Evolutionary conservation across 768 basidiomycete species (phyloP), one percentile per base, ranked within the genome.

Genomic region (Collybia mongolica): DNA sequence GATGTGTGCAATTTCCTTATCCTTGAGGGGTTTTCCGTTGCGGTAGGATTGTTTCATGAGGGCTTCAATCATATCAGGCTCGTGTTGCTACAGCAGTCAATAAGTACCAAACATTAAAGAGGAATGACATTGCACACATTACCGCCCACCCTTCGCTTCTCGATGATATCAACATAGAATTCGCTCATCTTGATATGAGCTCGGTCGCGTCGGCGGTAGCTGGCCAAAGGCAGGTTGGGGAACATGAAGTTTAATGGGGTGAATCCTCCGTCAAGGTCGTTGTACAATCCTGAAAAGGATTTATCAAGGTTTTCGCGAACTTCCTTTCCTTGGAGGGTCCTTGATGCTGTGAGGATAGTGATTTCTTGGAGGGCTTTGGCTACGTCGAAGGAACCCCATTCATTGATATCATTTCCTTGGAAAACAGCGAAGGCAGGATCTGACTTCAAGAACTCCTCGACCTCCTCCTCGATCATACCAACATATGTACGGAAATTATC

Each of bases 241-340:
- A 98, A 94, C 70, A 98, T 74, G 73, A 94, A 94, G 72, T 98
- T 96, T 55, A 99, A 65, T 0, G 96, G 94, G 0, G 93, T 97
- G 69, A 99, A 98, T 3, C 96, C 96, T 48, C 90, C 91, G 63
- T 99, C 97, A 58, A 99, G 77, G 62, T 93, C 93, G 44, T 82
- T 81, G 73, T 88, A 97, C 23, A 89, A 69, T 22, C 89, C 72
- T 0, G 97, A 90, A 69, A 96, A 97, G 3, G 79, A 75, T 65
- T 90, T 89, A 76, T 93, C 84, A 64, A 99, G 66, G 35, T 68
- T 72, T 12, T 70, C 73, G 37, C 97, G 84, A 41, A 98, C 89
- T 72, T 98, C 95, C 55, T 78, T 81, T 45, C 97, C 97, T 68
- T 98, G 97, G 1, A 99, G 77, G 2, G 97, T 97, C 26, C 93